Conservation (phyloP, 140 eudicot genomes). For the Ambrosia hybrid region DNA sequence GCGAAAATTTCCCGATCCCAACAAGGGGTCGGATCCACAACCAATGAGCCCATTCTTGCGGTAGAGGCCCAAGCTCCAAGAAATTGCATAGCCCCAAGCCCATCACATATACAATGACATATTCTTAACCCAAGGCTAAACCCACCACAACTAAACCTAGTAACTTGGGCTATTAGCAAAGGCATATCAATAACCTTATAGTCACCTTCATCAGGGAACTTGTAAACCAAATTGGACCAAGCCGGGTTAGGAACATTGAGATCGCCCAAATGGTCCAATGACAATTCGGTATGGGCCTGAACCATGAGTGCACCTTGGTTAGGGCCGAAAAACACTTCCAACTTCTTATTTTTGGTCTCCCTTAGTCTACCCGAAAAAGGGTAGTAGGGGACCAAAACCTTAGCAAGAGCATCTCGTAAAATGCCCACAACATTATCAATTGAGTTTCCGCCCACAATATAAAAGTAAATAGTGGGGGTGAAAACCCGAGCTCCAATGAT, state of each 20-base stretch:
- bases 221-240: conserved; percentile 64
- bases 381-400: conserved; percentile 79
- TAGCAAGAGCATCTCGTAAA: conserved; percentile 64
- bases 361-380: conserved; percentile 87
- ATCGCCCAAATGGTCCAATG: conserved; percentile 60
- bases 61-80: conserved; percentile 79
- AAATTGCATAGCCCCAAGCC: conserved; percentile 96
- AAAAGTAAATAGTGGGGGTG: conserved; percentile 84
- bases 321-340: conserved; percentile 78
- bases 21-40: conserved; percentile 59
- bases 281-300: conserved; percentile 62
- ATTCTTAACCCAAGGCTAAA: conserved; percentile 86
- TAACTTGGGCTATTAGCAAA: conserved; percentile 82
- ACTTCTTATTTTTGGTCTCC: conserved; percentile 61
- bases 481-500: conserved; percentile 82
- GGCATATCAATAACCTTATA: conserved; percentile 88
- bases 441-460: conserved; percentile 31
- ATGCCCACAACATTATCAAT: conserved; percentile 27
- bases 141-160: conserved; percentile 83
- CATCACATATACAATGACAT: conserved; percentile 92
- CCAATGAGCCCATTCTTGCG: conserved; percentile 57
- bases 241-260: conserved; percentile 81
- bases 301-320: conserved; percentile 75
- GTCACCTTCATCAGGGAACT: conserved; percentile 69
- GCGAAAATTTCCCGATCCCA: conserved; percentile 77